phyloP scores from a whole-genome alignment of 768 basidiomycete genomes.

The Trametes cubensis region DNA sequence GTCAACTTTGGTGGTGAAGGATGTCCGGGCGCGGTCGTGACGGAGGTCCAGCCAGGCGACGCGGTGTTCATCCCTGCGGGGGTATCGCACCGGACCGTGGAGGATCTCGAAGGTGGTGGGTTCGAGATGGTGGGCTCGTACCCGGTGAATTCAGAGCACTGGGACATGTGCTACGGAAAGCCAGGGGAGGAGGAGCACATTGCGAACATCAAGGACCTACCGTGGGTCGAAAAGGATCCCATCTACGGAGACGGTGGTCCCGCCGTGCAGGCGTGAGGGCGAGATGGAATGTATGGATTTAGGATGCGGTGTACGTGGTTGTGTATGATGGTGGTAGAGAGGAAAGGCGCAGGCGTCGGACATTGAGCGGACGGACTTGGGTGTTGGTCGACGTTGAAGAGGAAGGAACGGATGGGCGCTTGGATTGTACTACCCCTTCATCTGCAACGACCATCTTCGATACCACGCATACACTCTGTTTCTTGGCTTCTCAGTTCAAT shows the following conservation, averaged over 20 bases:
- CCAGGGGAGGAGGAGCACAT: slow-evolving; percentile 34
- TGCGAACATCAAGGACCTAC: slow-evolving; percentile 33
- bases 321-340: background rate
- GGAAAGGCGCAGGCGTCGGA: too few species aligned
- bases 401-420: background rate
- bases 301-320: background rate
- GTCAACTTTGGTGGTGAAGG: slow-evolving; percentile 46
- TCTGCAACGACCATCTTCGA: background rate
- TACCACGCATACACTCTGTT: background rate
- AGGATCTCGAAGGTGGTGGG: slow-evolving; percentile 29
- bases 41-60: slow-evolving; percentile 41
- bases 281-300: background rate
- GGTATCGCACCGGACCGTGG: slow-evolving; percentile 41
- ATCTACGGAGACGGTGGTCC: slow-evolving; percentile 44
- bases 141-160: slow-evolving; percentile 35
- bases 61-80: slow-evolving; percentile 46
- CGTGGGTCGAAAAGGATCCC: slow-evolving; percentile 45
- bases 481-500: background rate
- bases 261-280: slow-evolving; percentile 34
- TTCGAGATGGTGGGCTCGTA: slow-evolving; percentile 49
- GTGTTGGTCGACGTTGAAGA: background rate
- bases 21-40: slow-evolving; percentile 37
- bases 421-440: background rate
- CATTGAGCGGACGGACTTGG: too few species aligned
- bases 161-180: slow-evolving; percentile 46